Base-by-base conservation (phyloP, 352 stramenopile genomes). In the Globisporangium perplexum region DNA sequence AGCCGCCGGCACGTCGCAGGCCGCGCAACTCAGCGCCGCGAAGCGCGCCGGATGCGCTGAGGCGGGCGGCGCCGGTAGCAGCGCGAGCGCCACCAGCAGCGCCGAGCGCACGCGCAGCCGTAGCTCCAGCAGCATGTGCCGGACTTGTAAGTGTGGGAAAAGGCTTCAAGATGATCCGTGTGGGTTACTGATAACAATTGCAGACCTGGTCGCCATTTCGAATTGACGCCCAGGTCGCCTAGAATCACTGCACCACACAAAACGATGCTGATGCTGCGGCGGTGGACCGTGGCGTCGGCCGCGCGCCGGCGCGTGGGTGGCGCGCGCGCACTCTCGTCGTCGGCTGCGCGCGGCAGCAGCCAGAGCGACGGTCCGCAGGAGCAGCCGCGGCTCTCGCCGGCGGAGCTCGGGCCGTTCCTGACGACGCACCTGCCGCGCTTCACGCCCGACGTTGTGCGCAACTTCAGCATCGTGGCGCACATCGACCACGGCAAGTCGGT, bases 401-500 rank as follows among this genome's bases (percentile, higher is more conserved):
- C 53, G 15, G 77, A 69, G 6, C 60, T 93, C 24, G 83, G 78
- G 5, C 57, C 77, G 17, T 92, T 74, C 65, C 65, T 93, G 62
- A 69, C 65, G 18, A 63, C 72, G 55, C 67, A 83, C 31, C 64
- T 94, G n/a, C 62, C 72, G 31, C 59, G 71, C 2, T 84, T 92
- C 59, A 59, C 52, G 54, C 81, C 83, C 2, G 62, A 88, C 26
- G 96, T 90, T 23, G 87, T 93, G 60, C 77, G 86, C 69, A 95
- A 95, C 68, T 95, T 95, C 63, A 90, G 82, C 62, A 96, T 96
- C 61, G 87, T 96, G 35, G 86, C 88, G 15, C 88, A 96, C 52
- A 96, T 96, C 36, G 88, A 96, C 59, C 88, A 96, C 63, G 88
- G 88, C 60, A 96, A 96, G 72, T 94, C 83, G 71, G 83, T 93